These are phyloP conservation scores for Gloeopeniophorella convolvens DNA, from an alignment of 768 basidiomycete genomes.

Conservation along the genomic window DNA sequence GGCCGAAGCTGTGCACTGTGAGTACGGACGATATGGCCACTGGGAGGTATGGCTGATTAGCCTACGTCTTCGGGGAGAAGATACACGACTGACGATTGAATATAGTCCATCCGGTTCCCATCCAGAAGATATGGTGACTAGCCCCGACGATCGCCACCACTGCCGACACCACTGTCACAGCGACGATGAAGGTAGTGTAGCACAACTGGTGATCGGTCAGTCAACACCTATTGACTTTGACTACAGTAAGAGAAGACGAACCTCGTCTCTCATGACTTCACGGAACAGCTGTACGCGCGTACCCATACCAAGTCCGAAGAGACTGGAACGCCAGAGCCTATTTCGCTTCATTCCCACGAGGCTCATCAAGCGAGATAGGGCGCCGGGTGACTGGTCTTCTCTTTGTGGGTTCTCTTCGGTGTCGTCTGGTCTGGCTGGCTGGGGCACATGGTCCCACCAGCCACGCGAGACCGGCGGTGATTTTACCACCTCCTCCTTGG, in stretches of 20 bases:
- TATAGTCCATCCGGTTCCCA: neutral
- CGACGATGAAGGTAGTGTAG: neutral
- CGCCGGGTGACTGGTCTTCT: no score
- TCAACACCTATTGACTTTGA: neutral
- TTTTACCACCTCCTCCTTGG: neutral
- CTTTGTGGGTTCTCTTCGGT: no score
- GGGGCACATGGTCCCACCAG: no score
- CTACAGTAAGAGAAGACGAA: neutral
- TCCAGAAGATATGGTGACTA: neutral
- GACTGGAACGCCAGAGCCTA: no score
- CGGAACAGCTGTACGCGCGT: neutral
- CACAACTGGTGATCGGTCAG: neutral
- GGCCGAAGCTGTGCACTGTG: neutral
- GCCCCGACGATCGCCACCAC: neutral
- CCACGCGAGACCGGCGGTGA: no score
- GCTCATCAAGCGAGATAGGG: no score
- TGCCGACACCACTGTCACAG: neutral
- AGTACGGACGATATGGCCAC: neutral
- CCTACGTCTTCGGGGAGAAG: no score
- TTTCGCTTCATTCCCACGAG: no score
- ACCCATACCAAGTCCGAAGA: no score
- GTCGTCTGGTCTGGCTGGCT: no score
- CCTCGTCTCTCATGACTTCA: slow-evolving; percentile 2
- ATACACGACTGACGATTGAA: neutral
- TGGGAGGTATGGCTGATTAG: neutral